phyloP scores from a whole-genome alignment of 2,329 filamentous ascomycete species.

The Alternaria sp. region DNA sequence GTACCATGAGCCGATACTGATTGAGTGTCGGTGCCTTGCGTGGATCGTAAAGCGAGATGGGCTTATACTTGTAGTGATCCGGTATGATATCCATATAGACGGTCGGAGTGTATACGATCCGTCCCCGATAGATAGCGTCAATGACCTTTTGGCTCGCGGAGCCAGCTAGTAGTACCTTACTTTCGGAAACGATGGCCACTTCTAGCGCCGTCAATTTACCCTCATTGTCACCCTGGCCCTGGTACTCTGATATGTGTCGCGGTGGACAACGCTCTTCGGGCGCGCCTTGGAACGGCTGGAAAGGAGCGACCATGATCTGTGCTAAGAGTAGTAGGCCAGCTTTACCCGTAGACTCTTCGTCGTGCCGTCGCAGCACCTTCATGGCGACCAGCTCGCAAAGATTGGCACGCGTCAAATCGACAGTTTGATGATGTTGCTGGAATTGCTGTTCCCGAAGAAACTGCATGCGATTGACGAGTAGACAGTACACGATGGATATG shows the following conservation, averaged over 20 bases:
- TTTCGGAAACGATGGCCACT: slow-evolving; percentile 82
- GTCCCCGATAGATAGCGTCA: slow-evolving; percentile 80
- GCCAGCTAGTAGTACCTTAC: slow-evolving; percentile 77
- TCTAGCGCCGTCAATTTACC: slow-evolving; percentile 78
- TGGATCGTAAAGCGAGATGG: slow-evolving; percentile 81
- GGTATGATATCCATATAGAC: slow-evolving; percentile 84
- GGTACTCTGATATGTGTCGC: slow-evolving; percentile 56
- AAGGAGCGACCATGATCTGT: slow-evolving; percentile 81
- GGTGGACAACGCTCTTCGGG: slow-evolving; percentile 70
- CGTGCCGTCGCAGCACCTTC: slow-evolving; percentile 77
- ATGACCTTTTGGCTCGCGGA: slow-evolving; percentile 83
- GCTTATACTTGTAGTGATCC: slow-evolving; percentile 83
- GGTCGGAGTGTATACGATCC: slow-evolving; percentile 81
- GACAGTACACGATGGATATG: slow-evolving; percentile 82
- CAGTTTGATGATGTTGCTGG: slow-evolving; percentile 78
- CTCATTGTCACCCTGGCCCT: slow-evolving; percentile 56
- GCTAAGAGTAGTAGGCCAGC: slow-evolving; percentile 75
- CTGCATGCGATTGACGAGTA: slow-evolving; percentile 81
- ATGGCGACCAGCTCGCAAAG: slow-evolving; percentile 82
- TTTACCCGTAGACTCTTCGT: slow-evolving; percentile 75
- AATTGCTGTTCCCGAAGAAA: slow-evolving; percentile 80
- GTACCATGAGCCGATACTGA: slow-evolving; percentile 84
- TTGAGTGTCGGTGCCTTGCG: slow-evolving; percentile 77
- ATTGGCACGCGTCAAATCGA: slow-evolving; percentile 77
- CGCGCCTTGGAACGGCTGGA: slow-evolving; percentile 85